phyloP scores from a whole-genome alignment of 495 filamentous ascomycete species.

The Glonium stellatum region DNA sequence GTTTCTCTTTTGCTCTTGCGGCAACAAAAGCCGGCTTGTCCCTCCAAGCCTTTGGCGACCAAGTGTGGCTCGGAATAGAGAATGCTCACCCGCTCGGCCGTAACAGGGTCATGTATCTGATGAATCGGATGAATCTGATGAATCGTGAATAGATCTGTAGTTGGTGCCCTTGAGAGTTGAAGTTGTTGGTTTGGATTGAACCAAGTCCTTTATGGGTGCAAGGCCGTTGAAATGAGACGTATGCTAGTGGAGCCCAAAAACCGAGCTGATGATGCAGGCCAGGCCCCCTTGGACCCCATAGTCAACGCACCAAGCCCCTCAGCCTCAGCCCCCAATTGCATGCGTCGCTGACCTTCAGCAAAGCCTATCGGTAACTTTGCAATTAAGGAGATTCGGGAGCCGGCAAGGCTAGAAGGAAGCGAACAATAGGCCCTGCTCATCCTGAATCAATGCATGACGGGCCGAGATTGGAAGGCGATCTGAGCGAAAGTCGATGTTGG shows the following conservation, averaged over 20 bases:
- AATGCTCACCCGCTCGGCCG: no score
- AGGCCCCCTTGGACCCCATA: slow-evolving; percentile 1
- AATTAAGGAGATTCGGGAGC: no score
- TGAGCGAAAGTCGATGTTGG: no score
- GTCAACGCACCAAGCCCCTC: slow-evolving; percentile 4
- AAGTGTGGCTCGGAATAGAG: neutral
- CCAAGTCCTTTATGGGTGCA: neutral
- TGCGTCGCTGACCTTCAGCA: neutral
- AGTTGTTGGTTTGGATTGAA: no score
- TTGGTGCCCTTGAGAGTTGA: no score
- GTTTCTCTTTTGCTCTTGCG: slow-evolving; percentile 2
- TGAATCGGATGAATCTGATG: no score
- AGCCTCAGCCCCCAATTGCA: slow-evolving; percentile 13
- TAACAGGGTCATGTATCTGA: no score
- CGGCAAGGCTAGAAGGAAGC: neutral
- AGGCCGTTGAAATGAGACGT: neutral
- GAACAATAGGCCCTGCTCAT: neutral
- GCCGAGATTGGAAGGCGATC: no score
- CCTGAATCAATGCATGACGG: no score
- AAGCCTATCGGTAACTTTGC: neutral
- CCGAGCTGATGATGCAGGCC: neutral
- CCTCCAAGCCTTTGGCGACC: neutral
- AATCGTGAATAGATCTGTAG: no score
- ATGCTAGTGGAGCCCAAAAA: neutral
- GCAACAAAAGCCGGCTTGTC: neutral